Percentiles rank a stretch among this genome's conserved stretches.
Conservation (phyloP, 306 rosid genomes). For the Lithocarpus polystachyus region DNA sequence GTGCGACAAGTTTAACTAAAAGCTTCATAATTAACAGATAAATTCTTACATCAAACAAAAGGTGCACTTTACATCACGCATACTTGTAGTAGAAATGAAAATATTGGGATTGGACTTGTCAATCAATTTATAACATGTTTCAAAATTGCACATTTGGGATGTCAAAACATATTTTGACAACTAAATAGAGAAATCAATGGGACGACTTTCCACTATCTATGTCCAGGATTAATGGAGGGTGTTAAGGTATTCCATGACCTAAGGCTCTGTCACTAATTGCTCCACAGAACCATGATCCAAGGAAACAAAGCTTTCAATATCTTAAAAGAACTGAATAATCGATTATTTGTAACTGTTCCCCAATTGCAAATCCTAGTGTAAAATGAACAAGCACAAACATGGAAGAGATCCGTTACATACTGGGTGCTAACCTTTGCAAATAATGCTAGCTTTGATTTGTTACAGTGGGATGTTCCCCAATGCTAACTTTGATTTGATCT, state of each 20-base stretch:
- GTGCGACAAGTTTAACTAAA: background rate
- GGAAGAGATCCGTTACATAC: too few species aligned
- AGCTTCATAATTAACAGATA: background rate
- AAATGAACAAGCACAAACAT: background rate
- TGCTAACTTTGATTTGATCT: too few species aligned
- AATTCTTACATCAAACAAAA: slow-evolving; percentile 14
- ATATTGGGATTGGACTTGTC: too few species aligned
- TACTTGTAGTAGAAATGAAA: background rate
- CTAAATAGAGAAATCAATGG: background rate
- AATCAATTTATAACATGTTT: background rate
- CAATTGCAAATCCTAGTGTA: background rate
- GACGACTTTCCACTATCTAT: background rate
- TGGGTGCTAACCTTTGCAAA: too few species aligned
- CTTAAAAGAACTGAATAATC: background rate
- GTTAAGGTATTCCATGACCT: too few species aligned
- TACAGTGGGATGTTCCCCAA: too few species aligned
- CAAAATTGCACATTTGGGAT: background rate
- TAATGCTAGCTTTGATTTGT: too few species aligned
- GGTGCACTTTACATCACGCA: background rate
- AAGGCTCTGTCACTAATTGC: too few species aligned
- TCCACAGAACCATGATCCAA: background rate
- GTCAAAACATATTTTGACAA: background rate
- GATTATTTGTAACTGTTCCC: background rate
- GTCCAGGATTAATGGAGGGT: background rate
- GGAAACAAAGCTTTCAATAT: background rate